Percentiles rank a stretch among this genome's conserved stretches.
Evolutionary conservation across 176 grass and related monocot species (phyloP).

Genomic region (Melocanna baccifera): DNA sequence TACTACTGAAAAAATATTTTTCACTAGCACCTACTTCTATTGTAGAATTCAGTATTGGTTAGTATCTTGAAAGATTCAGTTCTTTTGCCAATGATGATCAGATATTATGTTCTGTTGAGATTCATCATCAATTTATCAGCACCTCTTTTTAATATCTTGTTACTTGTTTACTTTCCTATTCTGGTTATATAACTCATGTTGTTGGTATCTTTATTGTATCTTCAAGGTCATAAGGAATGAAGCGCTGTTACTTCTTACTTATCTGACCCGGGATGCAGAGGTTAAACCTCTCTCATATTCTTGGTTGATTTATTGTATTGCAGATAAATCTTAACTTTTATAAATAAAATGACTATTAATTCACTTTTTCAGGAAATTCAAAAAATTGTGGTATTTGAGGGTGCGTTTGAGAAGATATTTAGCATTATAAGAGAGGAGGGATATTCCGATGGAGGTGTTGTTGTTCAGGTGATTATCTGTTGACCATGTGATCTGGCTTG

Average conservation of each 20-base stretch:
- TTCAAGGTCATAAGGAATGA: slow-evolving; percentile 98
- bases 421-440: slow-evolving; percentile 99
- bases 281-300: slow-evolving; percentile 36
- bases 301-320: slow-evolving; percentile 24
- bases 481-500: slow-evolving; percentile 14
- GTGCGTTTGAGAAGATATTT: slow-evolving; percentile 98
- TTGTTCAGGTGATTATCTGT: slow-evolving; percentile 81
- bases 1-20: neutral
- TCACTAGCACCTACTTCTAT: neutral
- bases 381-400: slow-evolving; percentile 99
- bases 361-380: slow-evolving; percentile 83
- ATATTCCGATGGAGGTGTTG: slow-evolving; percentile 94
- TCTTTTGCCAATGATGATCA: neutral
- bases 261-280: slow-evolving; percentile 95
- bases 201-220: slow-evolving; percentile 10
- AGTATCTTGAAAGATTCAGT: slow-evolving; percentile 14
- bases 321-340: neutral
- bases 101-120: slow-evolving; percentile 1
- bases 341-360: slow-evolving; percentile 3
- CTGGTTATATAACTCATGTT: slow-evolving; percentile 21
- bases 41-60: neutral
- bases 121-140: neutral
- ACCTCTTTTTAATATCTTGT: neutral
- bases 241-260: slow-evolving; percentile 93
- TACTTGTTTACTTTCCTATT: slow-evolving; percentile 1